phyloP scores from a whole-genome alignment of 2,329 filamentous ascomycete species.

The Huntiella abstrusa region DNA sequence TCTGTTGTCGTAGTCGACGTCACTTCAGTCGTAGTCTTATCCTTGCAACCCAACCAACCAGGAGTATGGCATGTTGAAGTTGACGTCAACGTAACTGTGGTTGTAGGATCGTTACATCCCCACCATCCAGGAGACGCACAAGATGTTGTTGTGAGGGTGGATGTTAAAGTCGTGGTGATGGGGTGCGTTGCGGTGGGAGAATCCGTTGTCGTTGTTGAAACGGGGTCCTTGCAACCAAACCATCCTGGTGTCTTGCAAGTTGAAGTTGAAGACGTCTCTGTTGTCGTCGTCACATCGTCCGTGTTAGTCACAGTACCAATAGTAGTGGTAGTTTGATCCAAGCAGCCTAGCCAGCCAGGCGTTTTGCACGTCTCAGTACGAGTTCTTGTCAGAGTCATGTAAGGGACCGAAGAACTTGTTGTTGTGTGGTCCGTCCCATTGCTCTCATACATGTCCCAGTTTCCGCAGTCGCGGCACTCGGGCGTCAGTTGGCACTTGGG shows the following conservation, averaged over 20 bases:
- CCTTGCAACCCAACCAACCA: slow-evolving; percentile 50
- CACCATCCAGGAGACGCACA: slow-evolving; percentile 12
- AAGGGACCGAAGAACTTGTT: slow-evolving; percentile 28
- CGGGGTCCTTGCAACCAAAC: slow-evolving; percentile 43
- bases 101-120: slow-evolving; percentile 14
- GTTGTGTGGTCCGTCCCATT: slow-evolving; percentile 65
- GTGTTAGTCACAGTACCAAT: slow-evolving; percentile 13
- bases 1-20: slow-evolving; percentile 16
- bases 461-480: slow-evolving; percentile 73
- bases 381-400: slow-evolving; percentile 42
- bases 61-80: slow-evolving; percentile 39
- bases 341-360: slow-evolving; percentile 78
- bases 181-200: slow-evolving; percentile 14
- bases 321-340: slow-evolving; percentile 42
- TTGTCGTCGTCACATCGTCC: slow-evolving; percentile 21
- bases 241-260: slow-evolving; percentile 45
- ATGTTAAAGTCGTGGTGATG: slow-evolving; percentile 13
- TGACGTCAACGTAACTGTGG: slow-evolving; percentile 21
- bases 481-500: slow-evolving; percentile 57
- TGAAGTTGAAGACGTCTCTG: slow-evolving; percentile 27
- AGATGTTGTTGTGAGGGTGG: slow-evolving; percentile 14
- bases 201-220: slow-evolving; percentile 16
- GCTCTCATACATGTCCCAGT: slow-evolving; percentile 90
- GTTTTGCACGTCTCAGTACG: slow-evolving; percentile 77
- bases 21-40: slow-evolving; percentile 18